Base-by-base conservation (phyloP, 2,329 filamentous ascomycete genomes). In the Epichloe gansuensis region DNA sequence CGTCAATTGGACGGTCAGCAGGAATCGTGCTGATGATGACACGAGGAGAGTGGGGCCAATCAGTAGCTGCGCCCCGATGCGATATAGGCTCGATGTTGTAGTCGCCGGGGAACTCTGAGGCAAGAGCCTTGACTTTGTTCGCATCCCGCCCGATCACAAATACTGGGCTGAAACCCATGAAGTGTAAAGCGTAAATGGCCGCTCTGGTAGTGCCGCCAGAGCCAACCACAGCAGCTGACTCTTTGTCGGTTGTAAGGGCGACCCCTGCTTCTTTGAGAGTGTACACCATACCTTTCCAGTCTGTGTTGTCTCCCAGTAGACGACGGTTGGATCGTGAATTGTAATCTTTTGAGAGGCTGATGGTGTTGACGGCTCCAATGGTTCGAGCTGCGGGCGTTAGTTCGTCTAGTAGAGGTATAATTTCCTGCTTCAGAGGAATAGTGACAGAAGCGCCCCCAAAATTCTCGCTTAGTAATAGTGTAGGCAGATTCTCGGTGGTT, bases 391-490 rank as follows among this genome's bases (percentile, higher is more conserved):
- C 84, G 34, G 84, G 78, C 0, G 89, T 84, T 53, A 96, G 74
- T 50, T 84, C 81, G 63, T 97, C 89, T 13, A 98, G 73, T 5
- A 91, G 69, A 0, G 79, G 75, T 71, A 94, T 89, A 53, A 97
- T 82, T 59, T 95, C 88, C 34, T 93, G 74, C 71, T 98, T 98
- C 51, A 98, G 74, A 1, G 93, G 93, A 49, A 98, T 97, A 0
- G 93, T 98, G 45, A 98, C 89, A 3, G 89, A 96, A 3, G 88
- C 91, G 53, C 93, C 93, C 7, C 93, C 93, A 63, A 98, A 98
- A 58, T 85, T 75, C 1, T 83, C 72, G 1, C 81, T 71, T 7
- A 78, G 79, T 54, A 98, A 83, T 48, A 88, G 69, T 2, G 78
- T 71, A 57, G 74, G 71, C 3, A 95, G 72, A 38, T 85, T 75